Percentiles rank a stretch among this genome's conserved stretches.
These are phyloP conservation scores for Lunasporangiospora selenospora DNA, from an alignment of 192 early-diverging fungal genomes.

Conservation along the genomic window DNA sequence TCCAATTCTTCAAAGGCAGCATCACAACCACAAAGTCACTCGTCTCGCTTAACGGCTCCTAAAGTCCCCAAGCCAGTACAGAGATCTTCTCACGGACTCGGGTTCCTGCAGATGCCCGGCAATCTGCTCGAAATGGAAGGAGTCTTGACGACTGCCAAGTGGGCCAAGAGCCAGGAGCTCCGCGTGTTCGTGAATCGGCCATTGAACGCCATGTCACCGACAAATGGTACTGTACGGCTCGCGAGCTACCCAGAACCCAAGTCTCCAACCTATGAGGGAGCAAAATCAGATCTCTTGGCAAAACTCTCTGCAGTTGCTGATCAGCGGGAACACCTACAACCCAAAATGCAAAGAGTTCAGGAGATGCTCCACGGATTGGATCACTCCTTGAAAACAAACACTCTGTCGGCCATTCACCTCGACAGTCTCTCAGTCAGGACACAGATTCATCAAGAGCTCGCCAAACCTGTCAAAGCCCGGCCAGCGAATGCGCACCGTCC, in stretches of 20 bases:
- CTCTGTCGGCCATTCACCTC: slow-evolving; percentile 22
- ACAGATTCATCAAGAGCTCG: slow-evolving; percentile 21
- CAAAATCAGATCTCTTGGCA: slow-evolving; percentile 4
- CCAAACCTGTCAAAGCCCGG: background rate
- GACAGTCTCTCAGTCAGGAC: slow-evolving; percentile 12
- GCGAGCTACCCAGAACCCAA: slow-evolving; percentile 40
- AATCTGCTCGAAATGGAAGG: slow-evolving; percentile 48
- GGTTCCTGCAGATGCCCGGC: slow-evolving; percentile 43
- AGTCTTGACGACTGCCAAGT: slow-evolving; percentile 41
- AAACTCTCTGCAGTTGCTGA: background rate
- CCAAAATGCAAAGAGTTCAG: slow-evolving; percentile 20
- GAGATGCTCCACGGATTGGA: slow-evolving; percentile 15
- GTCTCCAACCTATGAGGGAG: slow-evolving; percentile 16
- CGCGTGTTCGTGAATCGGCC: slow-evolving; percentile 50
- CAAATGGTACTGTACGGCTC: slow-evolving; percentile 27
- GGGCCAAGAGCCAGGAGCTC: slow-evolving; percentile 48
- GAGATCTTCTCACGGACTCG: slow-evolving; percentile 31
- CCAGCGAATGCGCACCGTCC: too few relatives aligned
- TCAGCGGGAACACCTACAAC: slow-evolving; percentile 1
- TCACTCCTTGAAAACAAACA: slow-evolving; percentile 2
- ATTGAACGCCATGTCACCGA: slow-evolving; percentile 43
- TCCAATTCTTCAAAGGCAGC: too few relatives aligned
- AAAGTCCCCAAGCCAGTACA: background rate
- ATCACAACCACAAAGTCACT: background rate
- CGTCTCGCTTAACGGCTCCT: too few relatives aligned